Percentiles rank a stretch among this genome's conserved stretches.
Conservation (phyloP, 805 yeast genomes). For the Hanseniaspora lachancei region DNA sequence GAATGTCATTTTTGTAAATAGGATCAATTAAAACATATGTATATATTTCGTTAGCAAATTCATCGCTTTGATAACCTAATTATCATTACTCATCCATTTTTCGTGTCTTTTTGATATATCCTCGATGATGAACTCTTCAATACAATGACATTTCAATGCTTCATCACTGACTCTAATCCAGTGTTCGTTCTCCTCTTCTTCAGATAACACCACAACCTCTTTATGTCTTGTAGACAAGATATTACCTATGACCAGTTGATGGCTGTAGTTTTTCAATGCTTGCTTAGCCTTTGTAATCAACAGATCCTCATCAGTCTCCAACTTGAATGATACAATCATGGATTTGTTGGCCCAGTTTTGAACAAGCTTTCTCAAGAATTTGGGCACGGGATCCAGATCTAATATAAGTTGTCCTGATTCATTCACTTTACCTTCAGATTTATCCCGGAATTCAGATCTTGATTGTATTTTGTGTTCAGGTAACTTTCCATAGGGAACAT, state of each 20-base stretch:
- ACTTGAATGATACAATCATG: slow-evolving; percentile 85
- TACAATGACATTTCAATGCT: slow-evolving; percentile 30
- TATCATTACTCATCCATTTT: slow-evolving; percentile 39
- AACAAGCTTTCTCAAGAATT: slow-evolving; percentile 73
- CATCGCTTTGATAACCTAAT: background rate
- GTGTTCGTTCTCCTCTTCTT: slow-evolving; percentile 13
- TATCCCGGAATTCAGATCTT: slow-evolving; percentile 37
- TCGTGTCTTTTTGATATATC: slow-evolving; percentile 52
- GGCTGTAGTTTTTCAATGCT: slow-evolving; percentile 76
- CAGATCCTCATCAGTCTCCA: slow-evolving; percentile 71
- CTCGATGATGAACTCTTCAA: slow-evolving; percentile 74
- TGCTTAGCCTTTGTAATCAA: slow-evolving; percentile 60
- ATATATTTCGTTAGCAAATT: too few relatives aligned
- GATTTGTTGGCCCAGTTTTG: slow-evolving; percentile 92
- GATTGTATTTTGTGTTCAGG: slow-evolving; percentile 95
- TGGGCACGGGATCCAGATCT: slow-evolving; percentile 90
- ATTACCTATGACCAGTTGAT: slow-evolving; percentile 91
- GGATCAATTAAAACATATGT: background rate
- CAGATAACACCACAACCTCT: slow-evolving; percentile 69
- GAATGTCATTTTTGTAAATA: slow-evolving; percentile 40
- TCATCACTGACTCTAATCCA: slow-evolving; percentile 43
- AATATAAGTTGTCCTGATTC: slow-evolving; percentile 59
- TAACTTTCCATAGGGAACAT: slow-evolving; percentile 68
- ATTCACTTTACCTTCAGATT: slow-evolving; percentile 19
- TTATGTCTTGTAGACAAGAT: slow-evolving; percentile 74